Evolutionary conservation across 192 early-diverging fungal species (phyloP), one percentile per base, ranked within the genome.

Genomic region (Phlyctochytrium bullatum): DNA sequence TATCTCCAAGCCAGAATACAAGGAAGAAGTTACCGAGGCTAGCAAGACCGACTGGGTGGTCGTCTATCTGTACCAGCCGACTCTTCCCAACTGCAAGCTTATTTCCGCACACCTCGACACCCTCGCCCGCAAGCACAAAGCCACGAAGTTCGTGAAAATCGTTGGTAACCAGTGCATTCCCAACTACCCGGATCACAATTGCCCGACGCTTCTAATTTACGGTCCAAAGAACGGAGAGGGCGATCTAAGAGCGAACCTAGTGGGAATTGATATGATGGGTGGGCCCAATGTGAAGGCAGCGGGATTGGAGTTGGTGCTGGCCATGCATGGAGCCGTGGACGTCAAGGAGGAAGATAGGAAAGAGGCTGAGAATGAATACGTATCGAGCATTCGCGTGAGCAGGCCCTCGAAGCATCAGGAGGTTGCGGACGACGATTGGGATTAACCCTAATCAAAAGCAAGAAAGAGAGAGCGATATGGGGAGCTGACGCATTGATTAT

Each of bases 61-160:
- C 24, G 79, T 89, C 10, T 84, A 88, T 54, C 82, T 94, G 30
- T 94, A 82, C 68, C 86, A 86, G 59, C 74, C 81, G 64, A 87
- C 88, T 36, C 79, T 96, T 30, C 92, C 92, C 2, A 84, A 86
- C 27, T 96, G 93, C 76, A 90, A 90, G 73, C 79, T 98, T 36
- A 82, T 98, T 83, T 87, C 87, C 64, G 80, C 80, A 31, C 82
- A 88, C 64, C 76, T 98, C 52, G 83, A 86, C 20, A 82, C 82
- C 61, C 72, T 95, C 10, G 92, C 93, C 1, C 60, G 64, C 34
- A 84, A 85, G 74, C 88, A 97, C 79, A 86, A 86, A 28, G 83
- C 92, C 2, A 91, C 89, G 62, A 99, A 99, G 81, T 99, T 99
- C 78, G 64, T 92, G 52, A 96, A 95, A 71, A 97, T 97, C 67